A percentile compares a stretch with the other conserved stretches of the same genome.
Conservation (phyloP, 768 basidiomycete genomes). For the Macrocybe gigantea region DNA sequence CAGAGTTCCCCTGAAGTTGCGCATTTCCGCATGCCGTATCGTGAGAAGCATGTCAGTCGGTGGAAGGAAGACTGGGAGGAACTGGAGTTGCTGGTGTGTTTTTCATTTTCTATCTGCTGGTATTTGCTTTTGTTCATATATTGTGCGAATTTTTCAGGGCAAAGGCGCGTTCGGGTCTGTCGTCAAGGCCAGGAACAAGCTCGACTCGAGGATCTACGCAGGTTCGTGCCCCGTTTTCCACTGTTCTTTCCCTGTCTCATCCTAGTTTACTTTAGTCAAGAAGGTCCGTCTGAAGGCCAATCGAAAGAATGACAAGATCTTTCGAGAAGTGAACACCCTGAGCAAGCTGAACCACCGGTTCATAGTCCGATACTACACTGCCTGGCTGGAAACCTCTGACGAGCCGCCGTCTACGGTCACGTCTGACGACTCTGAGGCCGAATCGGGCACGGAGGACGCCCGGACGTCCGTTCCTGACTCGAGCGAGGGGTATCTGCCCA, state of each 20-base stretch:
- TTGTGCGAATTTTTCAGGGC: slow-evolving; percentile 40
- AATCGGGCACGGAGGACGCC: slow-evolving; percentile 33
- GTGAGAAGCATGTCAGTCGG: slow-evolving; percentile 56
- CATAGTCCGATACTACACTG: slow-evolving; percentile 89
- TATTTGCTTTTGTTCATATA: not conserved
- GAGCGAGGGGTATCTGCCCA: slow-evolving; percentile 28
- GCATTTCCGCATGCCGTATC: slow-evolving; percentile 43
- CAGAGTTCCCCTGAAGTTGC: slow-evolving; percentile 62
- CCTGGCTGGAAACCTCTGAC: slow-evolving; percentile 69
- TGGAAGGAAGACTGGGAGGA: slow-evolving; percentile 97
- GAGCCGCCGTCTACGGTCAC: slow-evolving; percentile 39
- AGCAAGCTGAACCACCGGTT: slow-evolving; percentile 82
- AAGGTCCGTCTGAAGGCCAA: slow-evolving; percentile 76
- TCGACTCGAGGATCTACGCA: slow-evolving; percentile 82
- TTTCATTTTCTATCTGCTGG: not conserved
- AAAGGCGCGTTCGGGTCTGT: slow-evolving; percentile 93
- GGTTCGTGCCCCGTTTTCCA: slow-evolving; percentile 31
- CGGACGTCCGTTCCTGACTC: slow-evolving; percentile 49
- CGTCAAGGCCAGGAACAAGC: slow-evolving; percentile 87
- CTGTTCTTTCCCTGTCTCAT: not conserved
- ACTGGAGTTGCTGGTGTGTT: slow-evolving; percentile 68
- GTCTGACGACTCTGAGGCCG: slow-evolving; percentile 46
- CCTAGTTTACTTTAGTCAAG: slow-evolving; percentile 51
- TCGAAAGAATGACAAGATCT: slow-evolving; percentile 83
- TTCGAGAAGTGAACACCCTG: slow-evolving; percentile 87